Evolutionary conservation across 768 basidiomycete genomes (phyloP), one percentile per base, ranked within the genome.

Genomic region (Podaxis carcinomalis): DNA sequence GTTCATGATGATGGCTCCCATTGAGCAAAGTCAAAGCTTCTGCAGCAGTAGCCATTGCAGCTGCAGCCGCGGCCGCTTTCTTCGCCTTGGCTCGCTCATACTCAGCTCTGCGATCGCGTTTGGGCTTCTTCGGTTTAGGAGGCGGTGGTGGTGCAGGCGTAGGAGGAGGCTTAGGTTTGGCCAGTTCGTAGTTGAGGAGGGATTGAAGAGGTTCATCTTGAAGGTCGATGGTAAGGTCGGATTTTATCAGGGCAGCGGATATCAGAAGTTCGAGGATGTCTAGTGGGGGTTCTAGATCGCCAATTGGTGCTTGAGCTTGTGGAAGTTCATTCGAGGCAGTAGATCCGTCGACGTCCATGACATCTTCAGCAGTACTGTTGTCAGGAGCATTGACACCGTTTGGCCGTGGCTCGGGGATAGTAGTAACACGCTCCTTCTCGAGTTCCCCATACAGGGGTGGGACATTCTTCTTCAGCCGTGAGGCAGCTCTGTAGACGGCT

Each of bases 271-370:
- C 75, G 1, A 94, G 75, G 5, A 83, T 66, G 1, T 80, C 74
- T 2, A 88, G 63, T 2, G 87, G 79, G 1, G 90, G 86, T 71
- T 95, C 94, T 23, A 95, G 81, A 67, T 92, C 84, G 23, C 93
- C 92, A 16, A 89, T 69, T 1, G 62, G n/a, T 51, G 70, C 61
- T 36, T 58, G 44, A 36, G 49, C 0, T 2, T 49, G 55, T 19
- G 37, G 32, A 1, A 59, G n/a, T n/a, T 53, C 39, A 37, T 7
- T 27, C 4, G 56, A 19, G 9, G 13, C 3, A 13, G 10, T 37
- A 14, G 35, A 13, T 13, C 23, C 52, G 19, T 61, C 59, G 21
- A 47, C 27, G 6, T 55, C 59, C 52, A 39, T 61, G 2, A 53
- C 42, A 27, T 47, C 27, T 9, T 56, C 54, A n/a, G n/a, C 32